A percentile compares a stretch with the other conserved stretches of the same genome.
Evolutionary conservation across 1,284 basidiomycete species (phyloP).

Genomic region (Apiotrichum akiyoshidainum): DNA sequence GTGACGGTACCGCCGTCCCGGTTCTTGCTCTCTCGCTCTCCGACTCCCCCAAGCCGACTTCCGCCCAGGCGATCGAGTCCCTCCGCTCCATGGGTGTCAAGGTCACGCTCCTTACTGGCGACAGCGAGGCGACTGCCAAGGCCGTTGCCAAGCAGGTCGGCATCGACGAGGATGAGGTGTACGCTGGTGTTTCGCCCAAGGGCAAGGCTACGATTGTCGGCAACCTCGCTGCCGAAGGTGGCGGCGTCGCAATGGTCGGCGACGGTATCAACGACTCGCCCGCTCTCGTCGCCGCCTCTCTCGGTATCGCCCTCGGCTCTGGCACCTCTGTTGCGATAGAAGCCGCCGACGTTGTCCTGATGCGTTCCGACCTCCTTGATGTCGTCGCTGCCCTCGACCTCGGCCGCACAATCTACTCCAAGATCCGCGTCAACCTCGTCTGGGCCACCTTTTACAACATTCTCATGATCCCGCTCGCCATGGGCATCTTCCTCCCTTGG

Average conservation of each 20-base stretch:
- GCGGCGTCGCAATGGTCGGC: slow-evolving; percentile 90
- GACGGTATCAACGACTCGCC: slow-evolving; percentile 99
- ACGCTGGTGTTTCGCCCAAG: slow-evolving; percentile 85
- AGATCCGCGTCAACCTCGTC: slow-evolving; percentile 77
- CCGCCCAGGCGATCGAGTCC: slow-evolving; percentile 71
- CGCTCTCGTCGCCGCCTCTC: slow-evolving; percentile 87
- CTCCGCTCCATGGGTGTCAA: slow-evolving; percentile 81
- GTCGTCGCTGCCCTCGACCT: slow-evolving; percentile 94
- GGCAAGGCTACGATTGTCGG: slow-evolving; percentile 80
- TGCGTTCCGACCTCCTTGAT: slow-evolving; percentile 92
- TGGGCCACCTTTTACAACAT: slow-evolving; percentile 95
- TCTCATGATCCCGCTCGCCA: slow-evolving; percentile 93
- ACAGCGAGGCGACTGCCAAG: slow-evolving; percentile 72
- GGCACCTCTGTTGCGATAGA: slow-evolving; percentile 97
- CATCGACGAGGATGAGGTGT: slow-evolving; percentile 73
- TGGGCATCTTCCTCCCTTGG: slow-evolving; percentile 92
- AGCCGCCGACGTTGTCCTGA: slow-evolving; percentile 95
- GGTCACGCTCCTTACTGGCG: slow-evolving; percentile 88
- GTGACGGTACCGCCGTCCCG: slow-evolving; percentile 52
- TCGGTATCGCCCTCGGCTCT: slow-evolving; percentile 92
- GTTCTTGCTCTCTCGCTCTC: slow-evolving; percentile 72
- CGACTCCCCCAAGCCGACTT: slow-evolving; percentile 78
- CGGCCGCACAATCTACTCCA: slow-evolving; percentile 80
- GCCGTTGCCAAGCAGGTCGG: slow-evolving; percentile 85
- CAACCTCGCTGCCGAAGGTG: slow-evolving; percentile 60